Evolutionary conservation across 164 flowering plant species (phyloP).

Genomic region (Vitis riparia): DNA sequence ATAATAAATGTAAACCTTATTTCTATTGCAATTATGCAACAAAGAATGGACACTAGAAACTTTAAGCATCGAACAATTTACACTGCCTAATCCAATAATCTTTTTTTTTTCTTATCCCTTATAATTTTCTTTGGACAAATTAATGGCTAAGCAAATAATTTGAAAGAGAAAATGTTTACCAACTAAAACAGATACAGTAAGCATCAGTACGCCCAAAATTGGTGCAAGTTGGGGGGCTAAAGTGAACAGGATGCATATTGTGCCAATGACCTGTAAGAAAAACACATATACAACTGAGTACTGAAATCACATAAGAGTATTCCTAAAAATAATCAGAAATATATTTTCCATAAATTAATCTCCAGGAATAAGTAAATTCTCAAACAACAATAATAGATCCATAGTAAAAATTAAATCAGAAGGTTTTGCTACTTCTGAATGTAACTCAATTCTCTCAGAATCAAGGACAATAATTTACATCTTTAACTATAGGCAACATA

Average conservation of each 20-base stretch:
- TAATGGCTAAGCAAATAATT: not conserved
- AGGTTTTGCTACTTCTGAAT: not conserved
- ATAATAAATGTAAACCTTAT: not conserved
- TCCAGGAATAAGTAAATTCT: not conserved
- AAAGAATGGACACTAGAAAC: not conserved
- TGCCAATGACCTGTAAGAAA: constrained; percentile 73
- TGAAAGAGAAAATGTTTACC: constrained; percentile 38
- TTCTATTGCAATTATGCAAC: not conserved
- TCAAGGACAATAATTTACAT: constrained; percentile 9
- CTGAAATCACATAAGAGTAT: not conserved
- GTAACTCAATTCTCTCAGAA: not conserved
- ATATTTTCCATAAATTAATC: not conserved
- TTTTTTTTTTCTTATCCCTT: too few relatives aligned
- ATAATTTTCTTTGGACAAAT: too few relatives aligned
- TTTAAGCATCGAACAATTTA: not conserved
- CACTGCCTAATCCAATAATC: too few relatives aligned
- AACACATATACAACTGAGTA: not conserved
- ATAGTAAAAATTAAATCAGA: not conserved
- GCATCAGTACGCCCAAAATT: constrained; percentile 65
- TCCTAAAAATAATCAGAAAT: not conserved
- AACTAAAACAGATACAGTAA: constrained; percentile 65
- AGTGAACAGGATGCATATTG: constrained; percentile 73
- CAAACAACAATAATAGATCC: not conserved
- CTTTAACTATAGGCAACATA: constrained; percentile 23
- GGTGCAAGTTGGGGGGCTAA: constrained; percentile 91